These are phyloP conservation scores for Tolypocladium nubicola DNA, from an alignment of 2,329 filamentous ascomycete species.

Conservation along the genomic window DNA sequence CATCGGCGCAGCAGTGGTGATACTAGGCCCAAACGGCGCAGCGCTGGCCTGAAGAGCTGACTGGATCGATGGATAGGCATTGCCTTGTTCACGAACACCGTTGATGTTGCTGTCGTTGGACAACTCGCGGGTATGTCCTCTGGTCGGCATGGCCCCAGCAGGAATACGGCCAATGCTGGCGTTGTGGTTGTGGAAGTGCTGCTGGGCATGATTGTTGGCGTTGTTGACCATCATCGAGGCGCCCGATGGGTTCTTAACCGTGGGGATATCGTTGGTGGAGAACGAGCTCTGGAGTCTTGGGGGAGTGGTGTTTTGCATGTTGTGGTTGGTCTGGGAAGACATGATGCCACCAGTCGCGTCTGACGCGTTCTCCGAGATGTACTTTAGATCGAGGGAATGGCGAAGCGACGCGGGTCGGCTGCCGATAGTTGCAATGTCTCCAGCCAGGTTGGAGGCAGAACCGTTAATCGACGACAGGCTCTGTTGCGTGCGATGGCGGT, in stretches of 20 bases:
- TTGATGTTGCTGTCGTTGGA: constrained; percentile 36
- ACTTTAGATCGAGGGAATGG: constrained; percentile 48
- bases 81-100: constrained; percentile 31
- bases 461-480: constrained; percentile 40
- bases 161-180: constrained; percentile 74
- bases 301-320: constrained; percentile 48
- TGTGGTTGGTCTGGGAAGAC: constrained; percentile 36
- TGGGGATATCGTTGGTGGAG: constrained; percentile 82
- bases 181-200: constrained; percentile 67
- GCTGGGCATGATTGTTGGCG: constrained; percentile 49
- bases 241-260: constrained; percentile 59
- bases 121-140: constrained; percentile 60
- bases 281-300: constrained; percentile 73
- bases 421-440: constrained; percentile 36
- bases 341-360: constrained; percentile 28
- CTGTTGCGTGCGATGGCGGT: constrained; percentile 58
- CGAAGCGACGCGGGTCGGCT: constrained; percentile 38
- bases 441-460: constrained; percentile 27
- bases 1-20: constrained; percentile 16
- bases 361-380: constrained; percentile 33
- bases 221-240: constrained; percentile 30
- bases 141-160: constrained; percentile 50
- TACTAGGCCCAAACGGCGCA: constrained; percentile 62
- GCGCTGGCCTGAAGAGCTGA: constrained; percentile 73
- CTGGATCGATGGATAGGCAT: constrained; percentile 48